Evolutionary conservation across 164 flowering plant species (phyloP).

Genomic region (Magnolia changhungtana): DNA sequence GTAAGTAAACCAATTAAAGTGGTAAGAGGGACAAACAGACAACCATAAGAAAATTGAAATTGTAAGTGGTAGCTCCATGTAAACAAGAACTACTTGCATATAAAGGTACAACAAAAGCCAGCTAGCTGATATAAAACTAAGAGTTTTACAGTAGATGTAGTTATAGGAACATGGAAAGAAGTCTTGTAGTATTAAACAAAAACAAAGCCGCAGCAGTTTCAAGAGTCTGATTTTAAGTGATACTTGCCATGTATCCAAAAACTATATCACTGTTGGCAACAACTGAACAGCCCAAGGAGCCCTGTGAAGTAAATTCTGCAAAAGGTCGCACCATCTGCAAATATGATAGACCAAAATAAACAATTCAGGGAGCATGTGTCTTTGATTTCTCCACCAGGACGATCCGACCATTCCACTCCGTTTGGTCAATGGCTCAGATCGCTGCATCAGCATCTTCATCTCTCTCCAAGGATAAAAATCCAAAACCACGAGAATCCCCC

Average conservation of each 20-base stretch:
- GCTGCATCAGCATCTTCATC: slow-evolving; percentile 48
- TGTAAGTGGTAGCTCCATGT: not conserved
- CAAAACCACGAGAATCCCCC: slow-evolving; percentile 47
- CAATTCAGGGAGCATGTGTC: slow-evolving; percentile 21
- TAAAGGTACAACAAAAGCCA: not conserved
- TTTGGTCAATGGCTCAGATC: slow-evolving; percentile 35
- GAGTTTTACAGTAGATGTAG: not conserved
- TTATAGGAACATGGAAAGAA: not conserved
- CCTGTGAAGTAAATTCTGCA: not conserved
- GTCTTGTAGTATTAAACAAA: slow-evolving; percentile 1
- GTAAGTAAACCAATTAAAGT: not conserved
- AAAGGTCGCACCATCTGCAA: slow-evolving; percentile 3
- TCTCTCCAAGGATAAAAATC: slow-evolving; percentile 38
- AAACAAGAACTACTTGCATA: slow-evolving; percentile 9
- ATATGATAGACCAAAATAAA: slow-evolving; percentile 3
- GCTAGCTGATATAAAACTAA: not conserved
- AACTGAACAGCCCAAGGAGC: not conserved
- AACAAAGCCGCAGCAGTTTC: slow-evolving; percentile 1
- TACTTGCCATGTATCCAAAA: slow-evolving; percentile 15
- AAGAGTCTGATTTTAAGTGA: slow-evolving; percentile 6
- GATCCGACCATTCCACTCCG: slow-evolving; percentile 44
- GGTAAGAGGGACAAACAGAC: not conserved
- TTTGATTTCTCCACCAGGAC: slow-evolving; percentile 46
- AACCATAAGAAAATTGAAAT: not conserved
- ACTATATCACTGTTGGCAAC: slow-evolving; percentile 2